Conservation (phyloP, 345 rosid genomes). For the Anastatica hierochuntica region DNA sequence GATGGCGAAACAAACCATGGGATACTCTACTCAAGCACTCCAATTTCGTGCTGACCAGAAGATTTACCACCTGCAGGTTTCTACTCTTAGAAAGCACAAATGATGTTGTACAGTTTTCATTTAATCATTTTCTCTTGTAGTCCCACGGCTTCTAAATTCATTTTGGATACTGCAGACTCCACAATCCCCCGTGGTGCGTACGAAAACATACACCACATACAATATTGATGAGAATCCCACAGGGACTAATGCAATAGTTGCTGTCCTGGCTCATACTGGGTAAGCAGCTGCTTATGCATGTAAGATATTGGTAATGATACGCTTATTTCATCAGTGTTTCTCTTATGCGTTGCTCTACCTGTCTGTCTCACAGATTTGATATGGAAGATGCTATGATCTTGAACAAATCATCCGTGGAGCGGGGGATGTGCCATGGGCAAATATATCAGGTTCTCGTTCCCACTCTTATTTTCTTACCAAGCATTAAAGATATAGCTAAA, state of each 20-base stretch:
- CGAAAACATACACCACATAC: slow-evolving; percentile 62
- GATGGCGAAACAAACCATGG: slow-evolving; percentile 99
- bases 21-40: slow-evolving; percentile 76
- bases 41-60: slow-evolving; percentile 85
- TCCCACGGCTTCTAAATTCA: neutral
- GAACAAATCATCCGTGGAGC: slow-evolving; percentile 89
- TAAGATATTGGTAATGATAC: neutral
- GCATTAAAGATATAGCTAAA: neutral
- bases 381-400: slow-evolving; percentile 99
- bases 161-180: slow-evolving; percentile 60
- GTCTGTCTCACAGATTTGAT: slow-evolving; percentile 50
- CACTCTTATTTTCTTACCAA: neutral
- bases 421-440: slow-evolving; percentile 95
- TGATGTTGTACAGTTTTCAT: slow-evolving; percentile 4
- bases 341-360: slow-evolving; percentile 1
- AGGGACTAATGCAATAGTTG: slow-evolving; percentile 97
- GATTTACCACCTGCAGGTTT: slow-evolving; percentile 94
- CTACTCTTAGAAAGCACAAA: neutral
- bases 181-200: slow-evolving; percentile 86
- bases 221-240: slow-evolving; percentile 74
- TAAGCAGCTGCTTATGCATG: slow-evolving; percentile 15
- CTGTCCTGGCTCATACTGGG: slow-evolving; percentile 96
- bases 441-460: slow-evolving; percentile 72
- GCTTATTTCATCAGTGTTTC: neutral
- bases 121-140: slow-evolving; percentile 1